Evolutionary conservation across 129 eudicot species (phyloP).

Genomic region (Centrapalus pauciflorus): DNA sequence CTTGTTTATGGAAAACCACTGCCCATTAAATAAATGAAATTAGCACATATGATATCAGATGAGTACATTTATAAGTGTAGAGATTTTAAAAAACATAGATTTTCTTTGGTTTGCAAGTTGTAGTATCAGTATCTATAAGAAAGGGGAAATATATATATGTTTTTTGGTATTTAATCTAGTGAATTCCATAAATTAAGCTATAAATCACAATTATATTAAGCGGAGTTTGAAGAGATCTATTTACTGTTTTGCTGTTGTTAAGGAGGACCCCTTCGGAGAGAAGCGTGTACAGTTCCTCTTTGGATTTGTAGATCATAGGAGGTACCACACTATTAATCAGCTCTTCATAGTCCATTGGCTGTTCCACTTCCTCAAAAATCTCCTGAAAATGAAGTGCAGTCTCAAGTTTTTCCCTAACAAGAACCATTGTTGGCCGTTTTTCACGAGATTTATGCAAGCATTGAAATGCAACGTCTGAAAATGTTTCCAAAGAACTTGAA

Average conservation of each 20-base stretch:
- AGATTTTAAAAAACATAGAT: background rate
- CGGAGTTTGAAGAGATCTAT: background rate
- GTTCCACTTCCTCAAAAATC: background rate
- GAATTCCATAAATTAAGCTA: no score
- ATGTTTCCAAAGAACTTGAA: background rate
- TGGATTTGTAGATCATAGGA: background rate
- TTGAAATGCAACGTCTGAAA: slow-evolving; percentile 5
- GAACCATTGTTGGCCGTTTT: slow-evolving; percentile 12
- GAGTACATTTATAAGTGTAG: background rate
- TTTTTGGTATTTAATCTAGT: no score
- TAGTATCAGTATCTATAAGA: no score
- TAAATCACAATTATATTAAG: no score
- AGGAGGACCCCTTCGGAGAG: background rate
- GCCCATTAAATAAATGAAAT: background rate
- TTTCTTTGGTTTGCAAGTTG: background rate
- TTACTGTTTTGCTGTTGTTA: slow-evolving; percentile 1
- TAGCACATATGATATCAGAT: no score
- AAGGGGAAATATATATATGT: no score
- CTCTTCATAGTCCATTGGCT: background rate
- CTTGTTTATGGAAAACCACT: background rate
- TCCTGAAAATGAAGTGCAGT: background rate
- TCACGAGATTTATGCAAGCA: background rate
- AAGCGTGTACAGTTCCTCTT: background rate
- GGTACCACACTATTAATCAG: background rate
- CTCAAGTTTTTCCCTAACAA: slow-evolving; percentile 1